phyloP scores from a whole-genome alignment of 768 basidiomycete genomes.

The Suillus clintonianus region DNA sequence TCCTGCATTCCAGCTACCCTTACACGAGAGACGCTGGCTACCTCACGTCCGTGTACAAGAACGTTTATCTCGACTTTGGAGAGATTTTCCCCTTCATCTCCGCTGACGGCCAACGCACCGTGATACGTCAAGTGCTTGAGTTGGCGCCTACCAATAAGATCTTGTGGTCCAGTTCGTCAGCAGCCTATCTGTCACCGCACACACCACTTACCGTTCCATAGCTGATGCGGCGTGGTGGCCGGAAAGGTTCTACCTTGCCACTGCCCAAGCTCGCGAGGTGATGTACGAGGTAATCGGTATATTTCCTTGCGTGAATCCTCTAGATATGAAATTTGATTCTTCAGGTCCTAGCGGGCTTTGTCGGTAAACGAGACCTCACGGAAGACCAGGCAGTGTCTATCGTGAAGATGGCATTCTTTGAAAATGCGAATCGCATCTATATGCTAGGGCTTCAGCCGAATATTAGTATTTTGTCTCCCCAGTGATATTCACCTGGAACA shows the following conservation, averaged over 20 bases:
- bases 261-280: slow-evolving; percentile 60
- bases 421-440: slow-evolving; percentile 69
- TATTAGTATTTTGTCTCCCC: slow-evolving; percentile 5
- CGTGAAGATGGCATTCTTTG: slow-evolving; percentile 59
- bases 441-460: slow-evolving; percentile 48
- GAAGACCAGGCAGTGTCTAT: slow-evolving; percentile 56
- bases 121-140: slow-evolving; percentile 68
- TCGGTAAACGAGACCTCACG: slow-evolving; percentile 50
- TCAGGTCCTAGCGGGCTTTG: slow-evolving; percentile 58
- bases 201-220: slow-evolving; percentile 32
- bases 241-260: slow-evolving; percentile 72
- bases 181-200: neutral
- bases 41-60: slow-evolving; percentile 66
- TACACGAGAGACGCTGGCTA: slow-evolving; percentile 80
- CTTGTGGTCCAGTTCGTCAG: slow-evolving; percentile 71
- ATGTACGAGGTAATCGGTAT: slow-evolving; percentile 52
- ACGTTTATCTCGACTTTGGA: slow-evolving; percentile 81
- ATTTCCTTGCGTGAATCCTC: neutral
- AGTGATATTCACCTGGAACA: too few relatives aligned
- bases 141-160: slow-evolving; percentile 77
- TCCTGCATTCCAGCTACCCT: slow-evolving; percentile 79
- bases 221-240: slow-evolving; percentile 74
- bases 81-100: slow-evolving; percentile 76
- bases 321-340: neutral
- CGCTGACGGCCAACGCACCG: slow-evolving; percentile 56